A percentile compares a stretch with the other conserved stretches of the same genome.
Conservation (phyloP, 805 yeast genomes). For the Starmerella gropengiesseri region DNA sequence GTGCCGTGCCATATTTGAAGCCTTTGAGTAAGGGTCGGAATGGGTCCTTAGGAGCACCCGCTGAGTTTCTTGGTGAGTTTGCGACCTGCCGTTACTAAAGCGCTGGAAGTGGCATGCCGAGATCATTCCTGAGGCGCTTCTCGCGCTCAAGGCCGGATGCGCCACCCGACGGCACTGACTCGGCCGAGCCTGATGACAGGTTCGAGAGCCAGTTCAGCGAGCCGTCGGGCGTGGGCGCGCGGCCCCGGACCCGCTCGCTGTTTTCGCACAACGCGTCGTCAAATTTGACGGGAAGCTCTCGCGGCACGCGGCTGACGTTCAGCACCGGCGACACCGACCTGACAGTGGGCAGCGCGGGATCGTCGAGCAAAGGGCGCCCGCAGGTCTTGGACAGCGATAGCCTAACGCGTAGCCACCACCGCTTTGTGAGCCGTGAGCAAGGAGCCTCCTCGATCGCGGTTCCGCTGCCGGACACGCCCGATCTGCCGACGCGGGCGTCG, state of each 20-base stretch:
- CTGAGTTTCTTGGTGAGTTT: too few species aligned
- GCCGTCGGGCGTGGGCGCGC: neutral
- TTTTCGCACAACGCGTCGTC: constrained; percentile 7
- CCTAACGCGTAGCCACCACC: neutral
- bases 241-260: constrained; percentile 4
- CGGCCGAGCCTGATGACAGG: neutral
- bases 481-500: neutral
- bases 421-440: constrained; percentile 2
- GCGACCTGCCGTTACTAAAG: neutral
- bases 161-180: neutral
- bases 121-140: constrained; percentile 6
- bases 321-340: constrained; percentile 9
- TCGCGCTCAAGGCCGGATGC: constrained; percentile 6
- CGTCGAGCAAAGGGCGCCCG: constrained; percentile 6
- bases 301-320: constrained; percentile 5
- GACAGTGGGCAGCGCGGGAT: constrained; percentile 1
- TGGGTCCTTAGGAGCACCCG: too few species aligned
- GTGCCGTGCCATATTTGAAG: too few species aligned
- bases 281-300: constrained; percentile 1
- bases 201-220: constrained; percentile 8
- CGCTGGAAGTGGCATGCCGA: neutral
- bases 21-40: too few species aligned
- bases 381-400: constrained; percentile 4
- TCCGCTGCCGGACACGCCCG: constrained; percentile 4
- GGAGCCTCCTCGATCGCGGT: neutral